These are phyloP conservation scores for Picea abies DNA, from an alignment of 83 land plant genomes.

Conservation along the genomic window DNA sequence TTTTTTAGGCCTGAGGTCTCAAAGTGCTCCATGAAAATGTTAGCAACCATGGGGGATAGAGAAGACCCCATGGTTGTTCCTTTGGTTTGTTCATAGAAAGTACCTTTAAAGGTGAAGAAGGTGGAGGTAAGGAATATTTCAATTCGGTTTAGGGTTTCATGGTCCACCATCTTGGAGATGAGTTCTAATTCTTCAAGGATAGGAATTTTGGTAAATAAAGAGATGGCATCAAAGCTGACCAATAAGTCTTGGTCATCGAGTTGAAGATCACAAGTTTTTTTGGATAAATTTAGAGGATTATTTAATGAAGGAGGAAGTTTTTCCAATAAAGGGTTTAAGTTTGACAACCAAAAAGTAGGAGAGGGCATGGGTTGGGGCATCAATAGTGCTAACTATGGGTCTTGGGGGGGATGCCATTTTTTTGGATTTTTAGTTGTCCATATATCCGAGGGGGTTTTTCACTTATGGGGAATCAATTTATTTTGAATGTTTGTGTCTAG, in stretches of 20 bases:
- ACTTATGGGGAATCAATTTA: no score
- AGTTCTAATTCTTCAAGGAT: not conserved
- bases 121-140: not conserved
- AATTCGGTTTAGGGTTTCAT: not conserved
- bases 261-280: no score
- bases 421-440: no score
- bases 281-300: no score
- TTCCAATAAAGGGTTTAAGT: no score
- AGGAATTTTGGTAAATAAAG: not conserved
- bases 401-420: no score
- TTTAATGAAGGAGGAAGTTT: no score
- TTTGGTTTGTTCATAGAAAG: not conserved
- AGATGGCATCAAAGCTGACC: not conserved
- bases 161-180: not conserved
- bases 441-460: no score
- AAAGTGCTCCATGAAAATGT: not conserved
- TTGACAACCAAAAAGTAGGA: no score
- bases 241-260: not conserved
- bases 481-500: no score
- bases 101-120: not conserved
- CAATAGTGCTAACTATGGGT: no score
- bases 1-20: not conserved
- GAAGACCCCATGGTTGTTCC: not conserved
- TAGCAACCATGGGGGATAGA: not conserved
- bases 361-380: no score